Conservation (phyloP, 2,329 filamentous ascomycete species). For the Apiospora kogelbergensis region DNA sequence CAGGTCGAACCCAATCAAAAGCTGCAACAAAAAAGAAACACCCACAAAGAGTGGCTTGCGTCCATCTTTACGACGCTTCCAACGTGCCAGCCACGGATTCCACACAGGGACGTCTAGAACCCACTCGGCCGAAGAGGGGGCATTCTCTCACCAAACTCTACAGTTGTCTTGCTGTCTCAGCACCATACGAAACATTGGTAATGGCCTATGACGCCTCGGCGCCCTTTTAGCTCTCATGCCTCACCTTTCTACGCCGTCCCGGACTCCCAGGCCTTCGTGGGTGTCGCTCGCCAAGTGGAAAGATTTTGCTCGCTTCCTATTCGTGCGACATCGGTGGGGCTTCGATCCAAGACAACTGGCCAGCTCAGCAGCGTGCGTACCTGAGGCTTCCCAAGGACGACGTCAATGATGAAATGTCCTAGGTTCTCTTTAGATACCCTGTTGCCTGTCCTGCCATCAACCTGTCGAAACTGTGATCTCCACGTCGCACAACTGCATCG, state of each 20-base stretch:
- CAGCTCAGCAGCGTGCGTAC: not conserved
- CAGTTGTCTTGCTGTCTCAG: not conserved
- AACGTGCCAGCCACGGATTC: constrained; percentile 16
- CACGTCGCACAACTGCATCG: not conserved
- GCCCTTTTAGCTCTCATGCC: not conserved
- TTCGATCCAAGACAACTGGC: not conserved
- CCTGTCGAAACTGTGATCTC: not conserved
- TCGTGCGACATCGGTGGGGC: not conserved
- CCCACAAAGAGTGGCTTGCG: not conserved
- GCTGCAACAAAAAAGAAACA: constrained; percentile 13
- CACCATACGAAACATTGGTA: not conserved
- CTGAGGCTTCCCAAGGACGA: not conserved
- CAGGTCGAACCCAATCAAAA: not conserved
- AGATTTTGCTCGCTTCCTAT: not conserved
- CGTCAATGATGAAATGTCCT: not conserved
- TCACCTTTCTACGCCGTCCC: not conserved
- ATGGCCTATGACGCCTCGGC: not conserved
- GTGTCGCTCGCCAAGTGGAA: not conserved
- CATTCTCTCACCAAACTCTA: not conserved
- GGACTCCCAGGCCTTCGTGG: not conserved
- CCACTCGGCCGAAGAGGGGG: not conserved
- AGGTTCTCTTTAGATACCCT: not conserved
- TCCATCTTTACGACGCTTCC: not conserved
- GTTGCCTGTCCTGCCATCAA: not conserved
- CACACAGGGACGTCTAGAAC: constrained; percentile 1